phyloP scores from a whole-genome alignment of 768 basidiomycete species.

The Sistotremastrum suecicum region DNA sequence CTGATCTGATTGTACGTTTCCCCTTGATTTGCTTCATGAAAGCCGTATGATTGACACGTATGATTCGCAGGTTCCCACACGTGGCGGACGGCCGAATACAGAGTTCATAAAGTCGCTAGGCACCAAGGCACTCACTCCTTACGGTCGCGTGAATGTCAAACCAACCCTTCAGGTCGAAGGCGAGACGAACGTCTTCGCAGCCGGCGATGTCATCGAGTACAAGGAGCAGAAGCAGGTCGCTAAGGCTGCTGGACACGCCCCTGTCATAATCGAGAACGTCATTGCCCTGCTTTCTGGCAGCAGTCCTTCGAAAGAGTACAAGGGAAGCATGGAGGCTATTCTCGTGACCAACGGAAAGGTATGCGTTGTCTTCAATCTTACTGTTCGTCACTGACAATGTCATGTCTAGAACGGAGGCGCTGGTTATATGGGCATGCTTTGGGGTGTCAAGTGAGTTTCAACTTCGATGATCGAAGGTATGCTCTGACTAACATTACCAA shows the following conservation, averaged over 20 bases:
- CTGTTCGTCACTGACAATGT: too few relatives aligned
- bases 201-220: constrained; percentile 11
- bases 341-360: not conserved
- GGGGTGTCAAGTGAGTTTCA: too few relatives aligned
- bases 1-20: constrained; percentile 8
- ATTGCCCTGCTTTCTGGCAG: constrained; percentile 26
- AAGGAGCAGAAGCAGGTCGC: constrained; percentile 11
- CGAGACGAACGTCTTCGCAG: constrained; percentile 9
- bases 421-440: too few relatives aligned
- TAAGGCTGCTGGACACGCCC: constrained; percentile 10
- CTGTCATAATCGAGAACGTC: constrained; percentile 35
- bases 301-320: constrained; percentile 7
- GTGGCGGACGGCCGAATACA: constrained; percentile 10
- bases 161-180: constrained; percentile 11
- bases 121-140: constrained; percentile 1
- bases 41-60: not conserved
- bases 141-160: constrained; percentile 8
- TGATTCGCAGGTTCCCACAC: constrained; percentile 4
- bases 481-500: too few relatives aligned
- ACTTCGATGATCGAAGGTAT: too few relatives aligned
- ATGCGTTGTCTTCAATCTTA: too few relatives aligned
- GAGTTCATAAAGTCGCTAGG: constrained; percentile 4
- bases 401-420: too few relatives aligned
- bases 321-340: not conserved
- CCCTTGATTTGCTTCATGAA: not conserved